A percentile compares a stretch with the other conserved stretches of the same genome.
Conservation (phyloP, 2,329 filamentous ascomycete species). For the Ceratocystis alfenasii region DNA sequence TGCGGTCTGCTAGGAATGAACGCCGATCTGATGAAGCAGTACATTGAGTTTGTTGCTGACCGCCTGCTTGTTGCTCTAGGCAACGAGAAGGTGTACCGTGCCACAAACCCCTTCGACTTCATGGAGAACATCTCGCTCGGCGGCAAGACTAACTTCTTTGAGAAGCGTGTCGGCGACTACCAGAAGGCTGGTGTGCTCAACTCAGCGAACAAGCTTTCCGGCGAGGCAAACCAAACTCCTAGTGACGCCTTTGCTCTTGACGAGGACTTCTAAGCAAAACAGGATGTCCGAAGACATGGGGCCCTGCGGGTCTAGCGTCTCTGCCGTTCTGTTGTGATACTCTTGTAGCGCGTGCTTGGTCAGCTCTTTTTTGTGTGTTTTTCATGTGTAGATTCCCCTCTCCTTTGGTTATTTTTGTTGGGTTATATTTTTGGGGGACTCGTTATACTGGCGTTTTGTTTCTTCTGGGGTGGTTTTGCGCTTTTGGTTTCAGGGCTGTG, state of each 20-base stretch:
- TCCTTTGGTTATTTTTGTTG: slow-evolving; percentile 23
- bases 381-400: slow-evolving; percentile 18
- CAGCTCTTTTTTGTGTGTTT: background rate
- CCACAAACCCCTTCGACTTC: slow-evolving; percentile 96
- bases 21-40: slow-evolving; percentile 93
- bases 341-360: background rate
- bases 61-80: slow-evolving; percentile 85
- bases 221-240: slow-evolving; percentile 38
- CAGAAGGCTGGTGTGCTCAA: slow-evolving; percentile 99
- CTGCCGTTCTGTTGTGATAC: background rate
- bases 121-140: slow-evolving; percentile 99
- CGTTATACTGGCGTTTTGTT: slow-evolving; percentile 16
- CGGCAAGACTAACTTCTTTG: slow-evolving; percentile 99
- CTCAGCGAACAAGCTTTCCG: slow-evolving; percentile 62
- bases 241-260: slow-evolving; percentile 83
- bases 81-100: slow-evolving; percentile 87
- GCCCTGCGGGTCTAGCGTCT: background rate
- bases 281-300: too few species aligned
- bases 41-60: slow-evolving; percentile 99
- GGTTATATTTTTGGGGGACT: slow-evolving; percentile 25
- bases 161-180: slow-evolving; percentile 99
- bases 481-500: slow-evolving; percentile 12
- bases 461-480: slow-evolving; percentile 13
- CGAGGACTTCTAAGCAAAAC: slow-evolving; percentile 71
- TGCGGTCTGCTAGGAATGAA: slow-evolving; percentile 96